A percentile compares a stretch with the other conserved stretches of the same genome.
Evolutionary conservation across 2,329 filamentous ascomycete genomes (phyloP).

Genomic region (Ophioceras dolichostomum): DNA sequence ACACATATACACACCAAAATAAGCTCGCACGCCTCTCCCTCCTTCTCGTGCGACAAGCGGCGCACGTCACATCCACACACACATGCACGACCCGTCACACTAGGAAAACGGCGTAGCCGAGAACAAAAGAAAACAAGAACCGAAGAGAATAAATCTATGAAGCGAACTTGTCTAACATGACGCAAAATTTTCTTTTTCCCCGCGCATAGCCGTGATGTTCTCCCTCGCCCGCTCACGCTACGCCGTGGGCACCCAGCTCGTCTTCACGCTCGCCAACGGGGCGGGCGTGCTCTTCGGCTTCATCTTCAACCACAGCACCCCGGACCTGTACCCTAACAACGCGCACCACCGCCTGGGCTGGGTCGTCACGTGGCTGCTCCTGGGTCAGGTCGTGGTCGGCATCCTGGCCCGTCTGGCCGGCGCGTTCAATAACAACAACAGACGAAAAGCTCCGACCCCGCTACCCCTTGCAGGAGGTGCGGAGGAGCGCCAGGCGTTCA

Average conservation of each 20-base stretch:
- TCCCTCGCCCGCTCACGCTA: constrained; percentile 70
- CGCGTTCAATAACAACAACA: constrained; percentile 23
- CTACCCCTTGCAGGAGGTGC: no score
- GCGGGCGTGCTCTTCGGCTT: constrained; percentile 52
- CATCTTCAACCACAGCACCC: constrained; percentile 69
- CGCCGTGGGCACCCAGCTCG: constrained; percentile 55
- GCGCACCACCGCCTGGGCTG: constrained; percentile 84
- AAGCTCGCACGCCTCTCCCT: no score
- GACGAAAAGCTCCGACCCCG: no score
- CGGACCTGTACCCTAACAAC: constrained; percentile 78
- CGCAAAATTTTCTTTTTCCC: no score
- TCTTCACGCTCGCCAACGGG: constrained; percentile 52
- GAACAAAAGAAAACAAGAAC: not conserved
- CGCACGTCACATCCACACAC: no score
- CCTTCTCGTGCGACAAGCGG: no score
- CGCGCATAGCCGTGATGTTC: constrained; percentile 63
- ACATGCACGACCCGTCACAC: constrained; percentile 7
- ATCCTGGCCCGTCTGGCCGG: constrained; percentile 50
- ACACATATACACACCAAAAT: no score
- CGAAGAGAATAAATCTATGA: not conserved
- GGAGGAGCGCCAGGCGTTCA: constrained; percentile 44
- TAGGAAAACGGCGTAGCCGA: not conserved
- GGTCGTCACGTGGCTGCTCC: constrained; percentile 62
- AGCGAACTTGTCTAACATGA: not conserved
- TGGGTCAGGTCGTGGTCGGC: constrained; percentile 57